Evolutionary conservation across 2,329 filamentous ascomycete genomes (phyloP).

Genomic region (Nigrospora osmanthi): DNA sequence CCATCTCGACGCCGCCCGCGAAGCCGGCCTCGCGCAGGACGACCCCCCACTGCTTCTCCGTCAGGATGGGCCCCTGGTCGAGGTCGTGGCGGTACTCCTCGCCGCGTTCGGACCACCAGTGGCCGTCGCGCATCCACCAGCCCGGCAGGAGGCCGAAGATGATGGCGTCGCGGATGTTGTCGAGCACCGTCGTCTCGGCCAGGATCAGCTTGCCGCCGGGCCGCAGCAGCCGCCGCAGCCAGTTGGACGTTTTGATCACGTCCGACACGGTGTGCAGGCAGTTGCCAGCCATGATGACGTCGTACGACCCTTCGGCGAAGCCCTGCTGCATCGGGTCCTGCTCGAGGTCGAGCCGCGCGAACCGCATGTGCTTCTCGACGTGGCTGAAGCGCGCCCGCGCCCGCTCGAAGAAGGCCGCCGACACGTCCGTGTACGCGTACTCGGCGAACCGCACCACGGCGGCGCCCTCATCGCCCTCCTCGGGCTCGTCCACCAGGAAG

Average conservation of each 20-base stretch:
- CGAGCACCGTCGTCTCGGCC: not conserved
- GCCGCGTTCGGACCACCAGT: not conserved
- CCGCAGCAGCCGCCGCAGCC: not conserved
- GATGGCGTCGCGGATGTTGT: constrained; percentile 2
- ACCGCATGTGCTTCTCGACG: not conserved
- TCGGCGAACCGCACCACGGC: not conserved
- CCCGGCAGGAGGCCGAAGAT: constrained; percentile 1
- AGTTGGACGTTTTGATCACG: not conserved
- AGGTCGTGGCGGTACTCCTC: not conserved
- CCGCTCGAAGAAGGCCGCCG: not conserved
- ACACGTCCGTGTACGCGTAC: not conserved
- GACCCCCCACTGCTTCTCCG: not conserved
- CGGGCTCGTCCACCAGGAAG: not conserved
- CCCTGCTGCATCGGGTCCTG: not conserved
- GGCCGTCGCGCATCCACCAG: constrained; percentile 1
- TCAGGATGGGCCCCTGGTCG: not conserved
- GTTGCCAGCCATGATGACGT: not conserved
- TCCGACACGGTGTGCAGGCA: not conserved
- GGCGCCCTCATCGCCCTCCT: not conserved
- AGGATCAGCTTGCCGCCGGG: not conserved
- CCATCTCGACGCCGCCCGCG: not conserved
- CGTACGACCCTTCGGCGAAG: not conserved
- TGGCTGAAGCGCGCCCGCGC: not conserved
- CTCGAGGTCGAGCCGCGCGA: constrained; percentile 1
- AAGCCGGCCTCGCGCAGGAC: not conserved